Base-by-base conservation (phyloP, 2,329 filamentous ascomycete genomes). In the Ascochyta rabiei region DNA sequence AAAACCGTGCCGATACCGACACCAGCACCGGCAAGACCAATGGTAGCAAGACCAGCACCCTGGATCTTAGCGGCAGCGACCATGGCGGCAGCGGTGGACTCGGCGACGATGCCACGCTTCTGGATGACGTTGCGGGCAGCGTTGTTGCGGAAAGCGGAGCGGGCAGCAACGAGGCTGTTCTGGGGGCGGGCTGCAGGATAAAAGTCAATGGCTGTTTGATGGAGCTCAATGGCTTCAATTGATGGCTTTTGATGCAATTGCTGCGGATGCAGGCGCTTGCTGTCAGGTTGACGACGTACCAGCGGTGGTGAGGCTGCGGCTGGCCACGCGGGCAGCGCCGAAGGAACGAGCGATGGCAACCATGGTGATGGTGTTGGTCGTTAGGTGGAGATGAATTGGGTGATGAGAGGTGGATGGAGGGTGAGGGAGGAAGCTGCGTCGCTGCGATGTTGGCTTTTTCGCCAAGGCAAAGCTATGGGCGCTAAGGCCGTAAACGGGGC, bases 1-100 rank as follows among this genome's bases (percentile, higher is more conserved):
- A 96, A 96, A 78, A 96, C 91, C 77, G 93, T 87, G 85, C 91
- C 91, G 82, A 95, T 96, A 90, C 91, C 91, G 80, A 95, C 91
- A 91, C 90, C 89, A 77, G 90, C 89, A 89, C 89, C 89, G 77
- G 89, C 90, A 76, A 96, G 89, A 89, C 91, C 91, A 77, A 96
- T 92, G 83, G 91, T 91, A 76, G 91, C 91, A 72, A 76, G 71
- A 75, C 75, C 75, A 53, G 73, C 73, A 71, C 74, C 74, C 70
- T 75, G 72, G 63, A 75, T 75, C 73, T 76, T 76, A 56, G 73
- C 74, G 65, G 73, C 73, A 62, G 73, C 73, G 64, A 76, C 72
- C 72, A 76, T 75, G 66, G 74, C 74, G 66, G 73, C 73, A 62
- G 74, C 74, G 62, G 73, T 74, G 47, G 73, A 74, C 71, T 76